Evolutionary conservation across 768 basidiomycete species (phyloP).

Genomic region (Xanthoconium purpureum): DNA sequence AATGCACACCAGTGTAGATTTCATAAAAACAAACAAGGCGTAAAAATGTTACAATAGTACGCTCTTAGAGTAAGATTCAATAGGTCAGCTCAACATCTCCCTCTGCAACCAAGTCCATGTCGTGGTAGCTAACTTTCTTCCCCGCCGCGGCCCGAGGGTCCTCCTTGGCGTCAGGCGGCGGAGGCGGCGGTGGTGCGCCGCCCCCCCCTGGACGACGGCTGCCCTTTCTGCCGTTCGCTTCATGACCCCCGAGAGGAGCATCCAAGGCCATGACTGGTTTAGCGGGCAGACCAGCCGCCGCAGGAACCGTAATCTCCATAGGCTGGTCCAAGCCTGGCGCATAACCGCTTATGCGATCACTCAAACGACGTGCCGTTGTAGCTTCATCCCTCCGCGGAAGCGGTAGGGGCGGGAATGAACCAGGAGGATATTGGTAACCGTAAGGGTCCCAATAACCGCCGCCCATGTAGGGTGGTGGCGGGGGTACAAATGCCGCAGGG

Average conservation of each 20-base stretch:
- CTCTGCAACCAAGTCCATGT: slow-evolving; percentile 92
- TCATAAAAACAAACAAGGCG: slow-evolving; percentile 27
- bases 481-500: slow-evolving; percentile 33
- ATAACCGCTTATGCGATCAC: slow-evolving; percentile 79
- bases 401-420: slow-evolving; percentile 34
- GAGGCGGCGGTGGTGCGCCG: slow-evolving; percentile 65
- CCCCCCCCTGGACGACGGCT: slow-evolving; percentile 38
- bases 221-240: slow-evolving; percentile 33
- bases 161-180: slow-evolving; percentile 86
- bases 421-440: slow-evolving; percentile 39
- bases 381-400: slow-evolving; percentile 56
- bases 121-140: slow-evolving; percentile 89
- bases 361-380: slow-evolving; percentile 60
- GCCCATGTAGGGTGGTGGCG: slow-evolving; percentile 39
- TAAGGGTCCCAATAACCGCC: slow-evolving; percentile 47
- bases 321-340: slow-evolving; percentile 47
- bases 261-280: slow-evolving; percentile 64
- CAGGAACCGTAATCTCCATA: slow-evolving; percentile 48
- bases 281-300: slow-evolving; percentile 72
- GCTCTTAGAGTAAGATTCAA: slow-evolving; percentile 29
- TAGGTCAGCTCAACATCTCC: slow-evolving; percentile 60
- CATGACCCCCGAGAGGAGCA: slow-evolving; percentile 44
- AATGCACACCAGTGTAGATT: slow-evolving; percentile 23
- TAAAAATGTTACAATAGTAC: slow-evolving; percentile 22
- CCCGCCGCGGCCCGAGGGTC: slow-evolving; percentile 90